A percentile compares a stretch with the other conserved stretches of the same genome.
phyloP scores from a whole-genome alignment of 371 early-diverging fungal genomes.

The Blakeslea trispora region DNA sequence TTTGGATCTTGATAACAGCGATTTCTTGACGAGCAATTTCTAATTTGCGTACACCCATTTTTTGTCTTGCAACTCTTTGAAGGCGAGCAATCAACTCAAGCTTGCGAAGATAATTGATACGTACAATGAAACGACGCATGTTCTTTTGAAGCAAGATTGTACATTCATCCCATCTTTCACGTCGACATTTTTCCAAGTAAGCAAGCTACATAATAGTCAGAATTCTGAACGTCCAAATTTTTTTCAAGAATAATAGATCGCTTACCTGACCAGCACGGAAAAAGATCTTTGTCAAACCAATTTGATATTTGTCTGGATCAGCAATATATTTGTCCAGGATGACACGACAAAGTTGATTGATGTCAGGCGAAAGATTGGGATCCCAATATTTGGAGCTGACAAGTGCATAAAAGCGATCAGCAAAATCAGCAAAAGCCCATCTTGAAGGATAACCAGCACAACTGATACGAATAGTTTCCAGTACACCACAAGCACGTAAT shows the following conservation, averaged over 20 bases:
- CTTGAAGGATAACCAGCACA: conserved; percentile 98
- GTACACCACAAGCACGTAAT: conserved; percentile 98
- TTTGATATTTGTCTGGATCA: conserved; percentile 88
- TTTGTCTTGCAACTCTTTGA: conserved; percentile 67
- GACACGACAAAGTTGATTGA: conserved; percentile 55
- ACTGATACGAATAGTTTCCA: conserved; percentile 99
- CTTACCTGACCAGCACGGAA: conserved; percentile 93
- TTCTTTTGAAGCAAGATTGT: conserved; percentile 91
- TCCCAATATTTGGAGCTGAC: conserved; percentile 75
- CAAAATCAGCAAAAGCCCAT: conserved; percentile 92
- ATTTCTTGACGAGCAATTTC: conserved; percentile 62
- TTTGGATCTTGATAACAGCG: conserved; percentile 82
- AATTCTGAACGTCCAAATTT: too few species aligned
- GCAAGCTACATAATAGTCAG: conserved; percentile 61
- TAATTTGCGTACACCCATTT: conserved; percentile 58
- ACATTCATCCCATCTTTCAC: conserved; percentile 77
- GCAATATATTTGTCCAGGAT: conserved; percentile 74
- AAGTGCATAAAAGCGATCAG: conserved; percentile 85
- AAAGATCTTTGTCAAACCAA: conserved; percentile 98
- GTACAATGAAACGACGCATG: conserved; percentile 73
- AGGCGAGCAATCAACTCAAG: conserved; percentile 57
- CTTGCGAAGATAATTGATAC: conserved; percentile 66
- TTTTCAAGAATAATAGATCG: background rate
- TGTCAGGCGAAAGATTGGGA: conserved; percentile 49
- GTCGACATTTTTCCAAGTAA: conserved; percentile 85